A percentile compares a stretch with the other conserved stretches of the same genome.
These are phyloP conservation scores for Diaporthe aspalathi DNA, from an alignment of 2,329 filamentous ascomycete species.

Conservation along the genomic window DNA sequence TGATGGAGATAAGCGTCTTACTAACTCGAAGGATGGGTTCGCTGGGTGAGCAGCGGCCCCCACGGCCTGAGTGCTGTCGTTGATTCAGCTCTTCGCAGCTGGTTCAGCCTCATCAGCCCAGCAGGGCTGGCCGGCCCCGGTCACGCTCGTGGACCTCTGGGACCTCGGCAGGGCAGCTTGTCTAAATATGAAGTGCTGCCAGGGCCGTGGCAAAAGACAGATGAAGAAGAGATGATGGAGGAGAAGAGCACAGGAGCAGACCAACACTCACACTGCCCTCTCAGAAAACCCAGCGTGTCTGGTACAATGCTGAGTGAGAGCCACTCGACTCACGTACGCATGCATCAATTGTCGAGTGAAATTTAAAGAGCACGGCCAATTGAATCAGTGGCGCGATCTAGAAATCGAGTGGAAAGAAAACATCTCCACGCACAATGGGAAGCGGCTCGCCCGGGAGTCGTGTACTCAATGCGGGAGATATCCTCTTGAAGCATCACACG, in stretches of 20 bases:
- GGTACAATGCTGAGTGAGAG: neutral
- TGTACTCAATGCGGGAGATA: neutral
- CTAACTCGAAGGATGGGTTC: neutral
- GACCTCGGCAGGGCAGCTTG: neutral
- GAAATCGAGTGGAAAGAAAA: neutral
- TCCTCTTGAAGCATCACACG: neutral
- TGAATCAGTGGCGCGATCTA: neutral
- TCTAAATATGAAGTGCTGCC: neutral
- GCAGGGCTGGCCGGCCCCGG: constrained; percentile 8
- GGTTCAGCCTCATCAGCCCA: constrained; percentile 22
- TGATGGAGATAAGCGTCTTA: constrained; percentile 8
- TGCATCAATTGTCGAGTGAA: neutral
- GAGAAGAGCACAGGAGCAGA: neutral
- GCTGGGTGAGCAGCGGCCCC: constrained; percentile 1
- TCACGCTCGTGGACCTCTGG: neutral
- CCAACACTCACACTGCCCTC: neutral
- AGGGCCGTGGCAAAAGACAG: neutral
- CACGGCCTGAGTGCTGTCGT: neutral
- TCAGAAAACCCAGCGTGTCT: neutral
- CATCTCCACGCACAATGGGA: neutral
- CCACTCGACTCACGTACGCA: neutral
- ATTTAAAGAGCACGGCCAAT: neutral
- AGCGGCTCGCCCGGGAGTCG: neutral
- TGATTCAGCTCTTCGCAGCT: constrained; percentile 18
- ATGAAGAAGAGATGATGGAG: neutral